A percentile compares a stretch with the other conserved stretches of the same genome.
Conservation (phyloP, 495 filamentous ascomycete species). For the Penicillium arizonense region DNA sequence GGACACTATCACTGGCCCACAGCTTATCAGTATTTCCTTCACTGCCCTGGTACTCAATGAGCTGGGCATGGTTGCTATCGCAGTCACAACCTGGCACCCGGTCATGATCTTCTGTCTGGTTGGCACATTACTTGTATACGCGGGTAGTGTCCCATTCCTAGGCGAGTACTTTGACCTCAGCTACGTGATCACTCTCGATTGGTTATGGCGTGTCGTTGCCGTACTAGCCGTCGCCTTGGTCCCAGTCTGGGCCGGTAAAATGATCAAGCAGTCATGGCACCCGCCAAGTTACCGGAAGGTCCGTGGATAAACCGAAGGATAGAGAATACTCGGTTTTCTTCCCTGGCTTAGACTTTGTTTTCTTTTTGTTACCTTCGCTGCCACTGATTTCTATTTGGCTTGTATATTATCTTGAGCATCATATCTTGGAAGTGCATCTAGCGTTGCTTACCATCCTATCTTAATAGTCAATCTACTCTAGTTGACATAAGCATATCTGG, state of each 20-base stretch:
- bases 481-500: too few species aligned
- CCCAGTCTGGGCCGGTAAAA: conserved; percentile 83
- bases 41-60: conserved; percentile 93
- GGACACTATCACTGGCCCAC: conserved; percentile 60
- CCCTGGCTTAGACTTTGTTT: not conserved
- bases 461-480: too few species aligned
- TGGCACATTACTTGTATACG: conserved; percentile 75
- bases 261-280: conserved; percentile 77
- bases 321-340: not conserved
- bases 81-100: conserved; percentile 96
- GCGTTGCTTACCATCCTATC: not conserved
- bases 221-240: conserved; percentile 76
- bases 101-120: conserved; percentile 85
- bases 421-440: not conserved
- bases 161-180: conserved; percentile 85
- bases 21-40: conserved; percentile 88
- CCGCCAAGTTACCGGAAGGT: conserved; percentile 98
- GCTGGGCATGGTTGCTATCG: conserved; percentile 91
- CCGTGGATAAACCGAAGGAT: conserved; percentile 44
- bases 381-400: not conserved
- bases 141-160: conserved; percentile 83
- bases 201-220: conserved; percentile 83
- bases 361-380: not conserved
- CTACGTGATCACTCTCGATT: conserved; percentile 76
- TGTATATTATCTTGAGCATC: conserved; percentile 1